Evolutionary conservation across 169 alveolate genomes (phyloP), one percentile per base, ranked within the genome.

Genomic region (Eimeria necatrix): DNA sequence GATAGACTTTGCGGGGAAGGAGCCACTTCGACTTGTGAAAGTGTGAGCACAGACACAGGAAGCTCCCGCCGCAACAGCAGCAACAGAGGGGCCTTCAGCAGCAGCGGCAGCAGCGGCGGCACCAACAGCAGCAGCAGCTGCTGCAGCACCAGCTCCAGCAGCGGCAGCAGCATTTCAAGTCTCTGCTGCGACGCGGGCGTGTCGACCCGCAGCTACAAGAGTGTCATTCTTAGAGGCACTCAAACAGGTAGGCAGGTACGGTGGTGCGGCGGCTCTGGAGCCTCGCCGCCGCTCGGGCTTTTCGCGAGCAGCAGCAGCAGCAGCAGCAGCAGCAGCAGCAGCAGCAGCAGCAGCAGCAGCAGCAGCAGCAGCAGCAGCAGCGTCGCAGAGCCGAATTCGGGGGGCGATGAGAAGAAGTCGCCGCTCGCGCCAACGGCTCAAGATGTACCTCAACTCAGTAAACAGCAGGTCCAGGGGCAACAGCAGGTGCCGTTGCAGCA

Each of bases 21-120:
- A 74, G 90, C 74, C 49, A 22, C 90, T 41, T 81, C 53, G 20
- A 46, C 53, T 7, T 48, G 41, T 81, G 90, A 51, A 24, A 81
- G 90, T 22, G 74, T 81, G 26, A 81, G 90, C 53, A 81, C 90
- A n/a, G 90, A 81, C 73, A 53, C 90, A 24, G 90, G 90, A 22
- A 81, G 90, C 73, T 81, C 90, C 10, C 90, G 73, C 56, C 73
- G 90, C 74, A 81, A 73, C 90, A 81, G 90, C 74, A 81, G 90
- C 90, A 81, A 51, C n/a, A 53, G 22, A 61, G 90, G 90, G 8
- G 70, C n/a, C 52, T 52, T 41, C 53, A 20, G 53, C 84, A 32
- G 26, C 7, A 73, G 22, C 52, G 18, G 70, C 90, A 52, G 90
- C 90, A 53, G 73, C 90, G 41, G 60, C 70, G 10, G 74, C 74